These are phyloP conservation scores for Ilyonectria sp. DNA, from an alignment of 2,329 filamentous ascomycete genomes.

Conservation along the genomic window DNA sequence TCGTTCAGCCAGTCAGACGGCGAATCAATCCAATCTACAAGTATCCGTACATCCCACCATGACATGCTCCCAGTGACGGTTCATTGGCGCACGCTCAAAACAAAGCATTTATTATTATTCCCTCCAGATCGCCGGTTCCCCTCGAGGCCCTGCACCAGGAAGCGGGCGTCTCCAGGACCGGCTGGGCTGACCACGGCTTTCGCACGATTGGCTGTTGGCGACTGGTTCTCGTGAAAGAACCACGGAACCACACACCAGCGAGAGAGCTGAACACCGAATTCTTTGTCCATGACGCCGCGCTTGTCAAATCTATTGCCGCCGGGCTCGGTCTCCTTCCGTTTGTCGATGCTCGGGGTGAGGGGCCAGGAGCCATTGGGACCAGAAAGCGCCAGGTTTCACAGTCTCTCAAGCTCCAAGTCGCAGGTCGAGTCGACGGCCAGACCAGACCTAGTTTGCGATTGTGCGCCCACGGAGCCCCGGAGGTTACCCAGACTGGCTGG, in stretches of 20 bases:
- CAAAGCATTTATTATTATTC: slow-evolving; percentile 29
- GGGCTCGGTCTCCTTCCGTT: slow-evolving; percentile 14
- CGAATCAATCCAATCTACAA: slow-evolving; percentile 18
- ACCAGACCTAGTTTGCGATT: slow-evolving; percentile 26
- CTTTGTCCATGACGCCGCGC: slow-evolving; percentile 25
- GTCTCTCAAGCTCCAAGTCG: background rate
- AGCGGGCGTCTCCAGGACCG: slow-evolving; percentile 21
- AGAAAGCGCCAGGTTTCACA: slow-evolving; percentile 24
- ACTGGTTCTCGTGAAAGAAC: slow-evolving; percentile 34
- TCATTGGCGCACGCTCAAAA: slow-evolving; percentile 25
- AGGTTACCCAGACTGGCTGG: slow-evolving; percentile 34
- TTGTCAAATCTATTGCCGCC: slow-evolving; percentile 19
- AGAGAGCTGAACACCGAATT: slow-evolving; percentile 34
- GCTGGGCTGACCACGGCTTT: slow-evolving; percentile 38
- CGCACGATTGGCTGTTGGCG: slow-evolving; percentile 43
- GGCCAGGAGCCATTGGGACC: slow-evolving; percentile 29
- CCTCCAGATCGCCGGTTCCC: slow-evolving; percentile 25
- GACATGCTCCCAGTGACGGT: slow-evolving; percentile 5
- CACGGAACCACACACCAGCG: slow-evolving; percentile 11
- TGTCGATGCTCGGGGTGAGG: background rate
- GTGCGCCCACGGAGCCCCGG: slow-evolving; percentile 33
- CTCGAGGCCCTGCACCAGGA: slow-evolving; percentile 23
- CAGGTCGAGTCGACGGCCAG: slow-evolving; percentile 9
- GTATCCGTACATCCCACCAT: slow-evolving; percentile 19
- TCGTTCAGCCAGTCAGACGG: slow-evolving; percentile 26